These are phyloP conservation scores for Mariannaea elegans DNA, from an alignment of 2,329 filamentous ascomycete species.

Conservation along the genomic window DNA sequence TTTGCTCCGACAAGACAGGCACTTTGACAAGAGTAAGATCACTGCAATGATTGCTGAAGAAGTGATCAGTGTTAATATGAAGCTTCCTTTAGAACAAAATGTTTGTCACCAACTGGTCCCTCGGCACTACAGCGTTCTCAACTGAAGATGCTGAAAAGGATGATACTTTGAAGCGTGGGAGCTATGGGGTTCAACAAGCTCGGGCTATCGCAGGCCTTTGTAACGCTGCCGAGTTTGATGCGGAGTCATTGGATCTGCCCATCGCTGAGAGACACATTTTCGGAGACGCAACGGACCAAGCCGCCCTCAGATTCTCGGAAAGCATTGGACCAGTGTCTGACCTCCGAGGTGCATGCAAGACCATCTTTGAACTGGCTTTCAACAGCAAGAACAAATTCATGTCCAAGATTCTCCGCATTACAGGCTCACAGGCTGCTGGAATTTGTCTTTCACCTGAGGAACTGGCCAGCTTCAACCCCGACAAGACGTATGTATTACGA, in stretches of 20 bases:
- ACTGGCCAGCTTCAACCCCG: constrained; percentile 3
- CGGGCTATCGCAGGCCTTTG: constrained; percentile 72
- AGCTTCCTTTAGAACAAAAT: constrained; percentile 70
- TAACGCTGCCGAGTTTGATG: constrained; percentile 80
- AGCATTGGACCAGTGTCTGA: constrained; percentile 62
- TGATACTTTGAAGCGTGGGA: constrained; percentile 58
- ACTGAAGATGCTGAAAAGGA: constrained; percentile 41
- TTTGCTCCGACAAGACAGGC: constrained; percentile 82
- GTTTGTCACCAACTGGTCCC: constrained; percentile 74
- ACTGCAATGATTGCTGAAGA: not conserved
- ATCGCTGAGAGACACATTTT: constrained; percentile 70
- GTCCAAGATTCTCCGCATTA: constrained; percentile 67
- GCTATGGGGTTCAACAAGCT: constrained; percentile 48
- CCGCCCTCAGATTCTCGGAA: constrained; percentile 78
- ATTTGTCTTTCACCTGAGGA: constrained; percentile 10
- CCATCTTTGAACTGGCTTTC: constrained; percentile 74
- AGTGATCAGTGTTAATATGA: not conserved
- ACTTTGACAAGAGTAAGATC: constrained; percentile 65
- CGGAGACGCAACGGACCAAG: constrained; percentile 80
- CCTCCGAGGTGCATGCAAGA: constrained; percentile 69
- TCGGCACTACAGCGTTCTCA: constrained; percentile 51
- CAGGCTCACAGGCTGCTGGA: constrained; percentile 49
- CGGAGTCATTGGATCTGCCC: constrained; percentile 66
- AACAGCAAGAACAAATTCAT: constrained; percentile 89
- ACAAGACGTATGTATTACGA: constrained; percentile 6